Evolutionary conservation across 169 alveolate species (phyloP).

Genomic region (Eimeria zaria): DNA sequence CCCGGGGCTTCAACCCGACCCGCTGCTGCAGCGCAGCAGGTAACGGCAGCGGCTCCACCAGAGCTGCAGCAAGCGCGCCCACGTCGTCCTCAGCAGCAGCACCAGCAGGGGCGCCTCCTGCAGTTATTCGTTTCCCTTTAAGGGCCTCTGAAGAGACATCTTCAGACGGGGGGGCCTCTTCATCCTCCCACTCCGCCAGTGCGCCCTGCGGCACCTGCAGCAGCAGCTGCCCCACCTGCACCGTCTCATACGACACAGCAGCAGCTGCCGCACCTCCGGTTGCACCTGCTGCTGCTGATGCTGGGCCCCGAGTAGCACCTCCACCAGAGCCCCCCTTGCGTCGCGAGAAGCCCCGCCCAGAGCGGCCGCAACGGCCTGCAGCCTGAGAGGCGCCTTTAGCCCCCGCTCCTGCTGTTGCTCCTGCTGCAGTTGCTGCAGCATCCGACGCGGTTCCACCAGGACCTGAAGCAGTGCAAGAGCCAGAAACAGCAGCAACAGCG

Average conservation of each 20-base stretch:
- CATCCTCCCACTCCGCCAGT: constrained; percentile 3
- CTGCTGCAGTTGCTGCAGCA: not conserved
- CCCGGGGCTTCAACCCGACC: constrained; percentile 42
- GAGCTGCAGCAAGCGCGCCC: not conserved
- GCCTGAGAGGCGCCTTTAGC: not conserved
- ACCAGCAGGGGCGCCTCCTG: constrained; percentile 8
- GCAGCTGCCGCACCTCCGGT: constrained; percentile 22
- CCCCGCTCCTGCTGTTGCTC: not conserved
- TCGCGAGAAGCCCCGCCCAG: constrained; percentile 4
- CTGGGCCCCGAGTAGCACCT: not conserved
- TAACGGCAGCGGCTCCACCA: constrained; percentile 33
- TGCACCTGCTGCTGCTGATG: not conserved
- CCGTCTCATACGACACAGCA: constrained; percentile 40
- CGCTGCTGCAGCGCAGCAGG: constrained; percentile 48
- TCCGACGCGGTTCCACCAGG: not conserved
- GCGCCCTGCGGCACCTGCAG: constrained; percentile 67
- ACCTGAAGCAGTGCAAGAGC: too few relatives aligned
- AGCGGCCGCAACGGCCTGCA: constrained; percentile 33
- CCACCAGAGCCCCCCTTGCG: constrained; percentile 37
- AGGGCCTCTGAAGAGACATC: not conserved
- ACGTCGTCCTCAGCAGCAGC: constrained; percentile 18
- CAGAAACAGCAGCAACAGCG: not conserved
- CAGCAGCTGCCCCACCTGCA: constrained; percentile 53
- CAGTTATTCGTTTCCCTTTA: not conserved
- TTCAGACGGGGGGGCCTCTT: not conserved